phyloP scores from a whole-genome alignment of 148 eudicot species.

The Beta vulgaris region DNA sequence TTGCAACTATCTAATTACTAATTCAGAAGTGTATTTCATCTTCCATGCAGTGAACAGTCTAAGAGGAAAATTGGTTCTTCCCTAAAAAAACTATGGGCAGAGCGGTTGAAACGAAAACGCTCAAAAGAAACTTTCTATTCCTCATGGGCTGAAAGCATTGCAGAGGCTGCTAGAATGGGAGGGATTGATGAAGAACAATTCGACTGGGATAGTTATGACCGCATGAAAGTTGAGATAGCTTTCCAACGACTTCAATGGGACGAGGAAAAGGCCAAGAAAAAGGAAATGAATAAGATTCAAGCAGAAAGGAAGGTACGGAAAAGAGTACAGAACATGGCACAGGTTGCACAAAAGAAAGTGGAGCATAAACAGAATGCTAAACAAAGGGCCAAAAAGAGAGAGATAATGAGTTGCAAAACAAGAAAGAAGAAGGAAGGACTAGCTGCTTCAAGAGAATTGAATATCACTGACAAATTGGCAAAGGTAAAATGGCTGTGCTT shows the following conservation, averaged over 20 bases:
- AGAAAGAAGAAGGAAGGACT: constrained; percentile 31
- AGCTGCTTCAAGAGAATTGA: constrained; percentile 36
- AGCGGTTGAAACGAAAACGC: constrained; percentile 61
- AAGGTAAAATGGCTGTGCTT: constrained; percentile 43
- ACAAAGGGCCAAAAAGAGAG: constrained; percentile 22
- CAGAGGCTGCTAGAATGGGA: constrained; percentile 79
- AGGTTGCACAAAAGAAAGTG: constrained; percentile 33
- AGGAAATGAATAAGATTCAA: constrained; percentile 39
- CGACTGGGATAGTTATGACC: constrained; percentile 76
- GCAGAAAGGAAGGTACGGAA: constrained; percentile 37
- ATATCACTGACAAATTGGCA: constrained; percentile 47
- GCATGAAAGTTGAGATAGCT: constrained; percentile 53
- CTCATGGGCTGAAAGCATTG: constrained; percentile 71
- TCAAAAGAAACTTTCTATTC: constrained; percentile 52
- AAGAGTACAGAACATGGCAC: constrained; percentile 39
- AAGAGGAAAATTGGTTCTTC: constrained; percentile 67
- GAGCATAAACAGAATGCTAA: constrained; percentile 1
- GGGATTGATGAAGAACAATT: constrained; percentile 57
- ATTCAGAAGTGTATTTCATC: neutral
- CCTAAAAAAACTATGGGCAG: constrained; percentile 61
- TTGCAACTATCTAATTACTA: neutral
- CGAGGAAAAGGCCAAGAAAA: constrained; percentile 47
- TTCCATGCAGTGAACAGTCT: constrained; percentile 58
- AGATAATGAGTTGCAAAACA: constrained; percentile 17
- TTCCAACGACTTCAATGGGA: constrained; percentile 36